These are phyloP conservation scores for Aspergillus avenaceus DNA, from an alignment of 495 filamentous ascomycete species.

Conservation along the genomic window DNA sequence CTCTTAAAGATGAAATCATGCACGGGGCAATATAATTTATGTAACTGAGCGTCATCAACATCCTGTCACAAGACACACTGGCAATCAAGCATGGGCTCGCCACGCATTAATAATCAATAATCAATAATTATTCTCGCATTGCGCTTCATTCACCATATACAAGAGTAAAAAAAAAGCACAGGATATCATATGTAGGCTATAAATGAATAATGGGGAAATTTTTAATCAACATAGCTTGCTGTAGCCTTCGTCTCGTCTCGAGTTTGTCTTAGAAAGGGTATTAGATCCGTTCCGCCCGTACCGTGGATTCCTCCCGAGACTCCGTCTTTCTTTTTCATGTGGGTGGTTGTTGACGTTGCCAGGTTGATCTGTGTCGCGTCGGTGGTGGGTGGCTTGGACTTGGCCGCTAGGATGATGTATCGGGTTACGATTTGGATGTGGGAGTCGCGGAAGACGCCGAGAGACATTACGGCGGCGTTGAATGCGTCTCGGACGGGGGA, in stretches of 20 bases:
- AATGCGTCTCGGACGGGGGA: slow-evolving; percentile 70
- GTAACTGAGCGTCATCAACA: too few species aligned
- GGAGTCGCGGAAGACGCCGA: slow-evolving; percentile 78
- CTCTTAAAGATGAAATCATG: not conserved
- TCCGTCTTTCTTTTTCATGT: slow-evolving; percentile 17
- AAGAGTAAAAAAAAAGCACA: too few species aligned
- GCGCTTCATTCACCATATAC: too few species aligned
- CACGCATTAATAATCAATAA: too few species aligned
- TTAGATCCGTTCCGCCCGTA: slow-evolving; percentile 86
- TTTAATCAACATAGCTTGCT: slow-evolving; percentile 19
- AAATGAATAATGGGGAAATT: not conserved
- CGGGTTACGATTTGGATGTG: slow-evolving; percentile 92
- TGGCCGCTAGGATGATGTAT: slow-evolving; percentile 72
- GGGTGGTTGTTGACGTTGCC: slow-evolving; percentile 23
- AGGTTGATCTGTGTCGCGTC: slow-evolving; percentile 22
- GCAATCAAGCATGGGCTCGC: too few species aligned
- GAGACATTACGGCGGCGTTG: slow-evolving; percentile 79
- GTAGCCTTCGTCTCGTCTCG: slow-evolving; percentile 69
- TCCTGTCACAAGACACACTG: too few species aligned
- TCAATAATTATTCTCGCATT: too few species aligned
- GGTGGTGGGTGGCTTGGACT: slow-evolving; percentile 12
- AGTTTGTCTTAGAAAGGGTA: slow-evolving; percentile 88
- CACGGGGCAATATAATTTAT: too few species aligned
- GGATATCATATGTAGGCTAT: not conserved
- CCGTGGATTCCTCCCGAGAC: slow-evolving; percentile 54